Percentiles rank a stretch among this genome's conserved stretches.
These are phyloP conservation scores for Populus hybrid DNA, from an alignment of 441 rosid genomes.

Conservation along the genomic window DNA sequence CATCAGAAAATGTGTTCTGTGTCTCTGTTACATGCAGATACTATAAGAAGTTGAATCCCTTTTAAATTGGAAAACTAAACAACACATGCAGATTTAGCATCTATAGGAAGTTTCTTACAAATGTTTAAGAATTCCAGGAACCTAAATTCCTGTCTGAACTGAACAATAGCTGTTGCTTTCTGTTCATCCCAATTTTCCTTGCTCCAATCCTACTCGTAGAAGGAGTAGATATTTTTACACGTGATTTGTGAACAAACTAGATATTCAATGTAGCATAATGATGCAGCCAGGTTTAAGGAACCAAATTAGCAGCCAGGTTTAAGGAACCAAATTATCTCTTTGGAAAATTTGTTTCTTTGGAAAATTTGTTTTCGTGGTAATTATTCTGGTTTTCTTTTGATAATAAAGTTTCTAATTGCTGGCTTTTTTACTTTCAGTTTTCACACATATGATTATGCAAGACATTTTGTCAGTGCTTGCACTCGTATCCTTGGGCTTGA, in stretches of 20 bases:
- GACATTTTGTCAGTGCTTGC: conserved; percentile 87
- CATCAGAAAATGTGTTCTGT: background rate
- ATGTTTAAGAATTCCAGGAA: background rate
- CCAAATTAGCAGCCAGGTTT: background rate
- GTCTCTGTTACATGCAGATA: background rate
- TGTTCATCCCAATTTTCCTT: background rate
- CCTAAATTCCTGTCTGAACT: background rate
- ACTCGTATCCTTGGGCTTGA: conserved; percentile 87
- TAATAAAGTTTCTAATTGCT: conserved; percentile 6
- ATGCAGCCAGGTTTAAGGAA: background rate
- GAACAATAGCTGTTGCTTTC: background rate
- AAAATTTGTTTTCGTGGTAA: background rate
- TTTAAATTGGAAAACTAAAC: background rate
- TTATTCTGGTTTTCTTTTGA: background rate
- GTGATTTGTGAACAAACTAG: background rate
- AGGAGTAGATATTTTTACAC: background rate
- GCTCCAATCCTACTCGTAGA: background rate
- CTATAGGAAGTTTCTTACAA: background rate
- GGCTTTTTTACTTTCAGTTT: conserved; percentile 36
- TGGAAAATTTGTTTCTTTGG: background rate
- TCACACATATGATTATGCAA: conserved; percentile 82
- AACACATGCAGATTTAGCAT: background rate
- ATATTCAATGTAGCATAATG: background rate
- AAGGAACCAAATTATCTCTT: background rate
- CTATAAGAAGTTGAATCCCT: background rate